phyloP scores from a whole-genome alignment of 2,329 filamentous ascomycete genomes.

The Curvularia lunata region DNA sequence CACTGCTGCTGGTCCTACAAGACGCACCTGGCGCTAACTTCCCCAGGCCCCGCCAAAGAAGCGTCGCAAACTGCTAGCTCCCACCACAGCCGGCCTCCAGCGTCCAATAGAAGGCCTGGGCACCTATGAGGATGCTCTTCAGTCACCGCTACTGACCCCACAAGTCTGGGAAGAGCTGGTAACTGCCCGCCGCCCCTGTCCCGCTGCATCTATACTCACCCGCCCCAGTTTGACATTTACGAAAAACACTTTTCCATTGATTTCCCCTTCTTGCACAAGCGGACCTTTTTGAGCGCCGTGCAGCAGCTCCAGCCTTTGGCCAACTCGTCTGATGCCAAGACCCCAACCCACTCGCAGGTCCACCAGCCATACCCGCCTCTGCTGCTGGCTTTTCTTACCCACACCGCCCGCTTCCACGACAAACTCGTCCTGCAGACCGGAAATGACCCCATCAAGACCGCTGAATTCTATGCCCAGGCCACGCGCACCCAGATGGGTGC shows the following conservation, averaged over 20 bases:
- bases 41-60: conserved; percentile 27
- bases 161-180: conserved; percentile 70
- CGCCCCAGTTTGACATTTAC: conserved; percentile 66
- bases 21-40: conserved; percentile 3
- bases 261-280: conserved; percentile 72
- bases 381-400: conserved; percentile 69
- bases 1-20: background rate
- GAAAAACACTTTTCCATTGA: conserved; percentile 75
- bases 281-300: conserved; percentile 60
- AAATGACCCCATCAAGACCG: conserved; percentile 40
- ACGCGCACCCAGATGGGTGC: conserved; percentile 57
- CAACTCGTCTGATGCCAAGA: conserved; percentile 24
- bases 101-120: conserved; percentile 53
- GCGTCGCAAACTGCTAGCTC: conserved; percentile 49
- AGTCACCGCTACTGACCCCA: conserved; percentile 66
- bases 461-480: conserved; percentile 69
- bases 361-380: conserved; percentile 62
- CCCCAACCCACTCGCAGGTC: conserved; percentile 32
- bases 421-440: conserved; percentile 45
- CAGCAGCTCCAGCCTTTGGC: conserved; percentile 40
- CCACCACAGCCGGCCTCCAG: conserved; percentile 35
- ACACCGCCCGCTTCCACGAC: conserved; percentile 73
- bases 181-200: conserved; percentile 16
- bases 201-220: conserved; percentile 8
- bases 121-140: conserved; percentile 63